Percentiles rank a stretch among this genome's conserved stretches.
phyloP scores from a whole-genome alignment of 176 grass and related monocot genomes.

The Oryza officinalis region DNA sequence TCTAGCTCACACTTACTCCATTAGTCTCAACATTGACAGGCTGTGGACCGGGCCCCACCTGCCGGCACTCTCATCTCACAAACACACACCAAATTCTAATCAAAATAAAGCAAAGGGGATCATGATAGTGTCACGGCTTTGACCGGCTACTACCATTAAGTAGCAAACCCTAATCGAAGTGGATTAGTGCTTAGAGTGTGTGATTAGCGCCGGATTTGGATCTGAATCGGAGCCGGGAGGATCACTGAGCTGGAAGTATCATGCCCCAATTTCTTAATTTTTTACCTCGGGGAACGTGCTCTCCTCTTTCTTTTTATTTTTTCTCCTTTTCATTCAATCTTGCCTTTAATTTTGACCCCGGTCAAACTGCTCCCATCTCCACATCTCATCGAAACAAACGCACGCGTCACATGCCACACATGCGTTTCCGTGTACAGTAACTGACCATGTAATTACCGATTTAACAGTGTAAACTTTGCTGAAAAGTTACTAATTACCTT shows the following conservation, averaged over 20 bases:
- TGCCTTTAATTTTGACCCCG: not conserved
- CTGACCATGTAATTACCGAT: not conserved
- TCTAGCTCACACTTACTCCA: not conserved
- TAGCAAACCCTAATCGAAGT: not conserved
- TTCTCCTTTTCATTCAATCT: not conserved
- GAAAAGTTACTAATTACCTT: not conserved
- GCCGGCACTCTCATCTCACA: not conserved
- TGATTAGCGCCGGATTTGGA: not conserved
- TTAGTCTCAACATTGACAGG: not conserved
- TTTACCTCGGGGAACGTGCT: conserved; percentile 27
- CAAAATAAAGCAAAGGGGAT: not conserved
- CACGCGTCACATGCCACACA: not conserved
- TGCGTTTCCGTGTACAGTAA: not conserved
- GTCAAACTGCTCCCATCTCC: conserved; percentile 5
- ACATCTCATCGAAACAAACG: not conserved
- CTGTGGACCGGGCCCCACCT: not conserved
- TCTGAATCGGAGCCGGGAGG: not conserved
- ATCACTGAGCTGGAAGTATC: conserved; percentile 31
- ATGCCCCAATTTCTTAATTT: not conserved
- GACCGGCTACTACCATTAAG: not conserved
- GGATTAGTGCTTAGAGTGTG: not conserved
- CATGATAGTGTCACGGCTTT: not conserved
- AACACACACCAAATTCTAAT: not conserved
- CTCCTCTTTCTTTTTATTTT: not conserved
- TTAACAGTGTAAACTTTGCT: too few relatives aligned